Conservation (phyloP, 2,329 filamentous ascomycete species). For the Trichoderma breve region DNA sequence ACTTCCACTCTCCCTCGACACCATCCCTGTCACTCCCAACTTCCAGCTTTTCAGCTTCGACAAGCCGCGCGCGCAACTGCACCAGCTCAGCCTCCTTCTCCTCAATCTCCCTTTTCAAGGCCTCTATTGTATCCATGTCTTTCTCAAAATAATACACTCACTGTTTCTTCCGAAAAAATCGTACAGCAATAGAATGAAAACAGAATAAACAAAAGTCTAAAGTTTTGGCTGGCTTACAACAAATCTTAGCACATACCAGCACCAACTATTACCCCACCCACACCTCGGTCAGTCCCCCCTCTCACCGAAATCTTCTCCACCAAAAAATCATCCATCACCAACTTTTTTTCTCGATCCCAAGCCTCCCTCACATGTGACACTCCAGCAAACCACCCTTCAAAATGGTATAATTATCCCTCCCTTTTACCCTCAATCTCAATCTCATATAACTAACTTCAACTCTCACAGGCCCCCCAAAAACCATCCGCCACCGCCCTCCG, state of each 20-base stretch:
- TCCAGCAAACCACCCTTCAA: neutral
- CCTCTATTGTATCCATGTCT: constrained; percentile 41
- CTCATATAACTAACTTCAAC: neutral
- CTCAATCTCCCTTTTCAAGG: constrained; percentile 47
- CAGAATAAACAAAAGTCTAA: neutral
- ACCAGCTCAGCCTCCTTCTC: constrained; percentile 48
- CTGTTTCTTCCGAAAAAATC: neutral
- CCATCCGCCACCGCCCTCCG: constrained; percentile 58
- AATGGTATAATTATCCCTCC: constrained; percentile 11
- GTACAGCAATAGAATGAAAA: too few species aligned
- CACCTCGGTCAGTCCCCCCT: constrained; percentile 13
- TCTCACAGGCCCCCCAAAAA: constrained; percentile 41
- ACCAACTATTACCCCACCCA: neutral
- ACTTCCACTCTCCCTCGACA: constrained; percentile 45
- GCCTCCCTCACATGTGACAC: neutral
- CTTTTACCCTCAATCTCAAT: fast-evolving
- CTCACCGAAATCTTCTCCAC: constrained; percentile 20
- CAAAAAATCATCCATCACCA: constrained; percentile 5
- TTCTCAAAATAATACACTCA: neutral
- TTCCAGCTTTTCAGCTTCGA: constrained; percentile 28
- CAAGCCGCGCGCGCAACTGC: constrained; percentile 45
- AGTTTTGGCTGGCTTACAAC: neutral
- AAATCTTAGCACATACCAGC: neutral
- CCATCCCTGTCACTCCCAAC: constrained; percentile 9
- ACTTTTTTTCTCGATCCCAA: neutral